Evolutionary conservation across 2,329 filamentous ascomycete species (phyloP), one percentile per base, ranked within the genome.

Genomic region (Venturia oleaginea): DNA sequence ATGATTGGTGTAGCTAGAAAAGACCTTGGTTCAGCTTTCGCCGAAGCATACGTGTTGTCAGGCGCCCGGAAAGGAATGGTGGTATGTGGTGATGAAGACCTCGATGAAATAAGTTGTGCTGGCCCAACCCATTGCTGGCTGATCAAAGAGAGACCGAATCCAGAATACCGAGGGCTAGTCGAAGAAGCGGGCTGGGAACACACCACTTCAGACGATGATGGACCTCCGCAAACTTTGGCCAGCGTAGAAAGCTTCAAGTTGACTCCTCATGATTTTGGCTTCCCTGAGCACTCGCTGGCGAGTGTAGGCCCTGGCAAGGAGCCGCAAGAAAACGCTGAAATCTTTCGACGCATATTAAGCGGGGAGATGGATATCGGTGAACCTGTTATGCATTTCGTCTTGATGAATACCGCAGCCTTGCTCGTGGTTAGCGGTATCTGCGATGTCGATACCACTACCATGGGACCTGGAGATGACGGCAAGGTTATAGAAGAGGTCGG

Each of bases 91-190:
- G 88, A 90, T 68, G 95, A 97, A 78, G 91, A 97, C 70, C 85
- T 99, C 37, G 94, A 99, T 73, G 94, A 99, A 78, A 85, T 99
- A 67, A 94, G 90, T 70, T 97, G 93, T 70, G 94, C 93, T 0
- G 93, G 94, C 0, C 82, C 82, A 42, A 96, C 92, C 2, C 86
- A 90, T 71, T 96, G 92, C 82, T 99, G 94, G 94, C 86, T 86
- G 76, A 77, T 97, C 32, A 79, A 79, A 5, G 81, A 83, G 67
- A 76, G 79, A 62, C 72, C 77, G 1, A 81, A 81, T 71, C 74
- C 80, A 4, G 73, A 71, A 15, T 80, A 77, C 67, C 70, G 73
- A 32, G 70, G 67, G 10, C 67, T 68, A n/a, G 10, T 19, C 5
- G 46, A 71, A 11, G 69, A 73, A 19, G 68, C 72, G 2, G 73